Evolutionary conservation across 169 alveolate genomes (phyloP), one percentile per base, ranked within the genome.

Genomic region (Blepharisma undulans): DNA sequence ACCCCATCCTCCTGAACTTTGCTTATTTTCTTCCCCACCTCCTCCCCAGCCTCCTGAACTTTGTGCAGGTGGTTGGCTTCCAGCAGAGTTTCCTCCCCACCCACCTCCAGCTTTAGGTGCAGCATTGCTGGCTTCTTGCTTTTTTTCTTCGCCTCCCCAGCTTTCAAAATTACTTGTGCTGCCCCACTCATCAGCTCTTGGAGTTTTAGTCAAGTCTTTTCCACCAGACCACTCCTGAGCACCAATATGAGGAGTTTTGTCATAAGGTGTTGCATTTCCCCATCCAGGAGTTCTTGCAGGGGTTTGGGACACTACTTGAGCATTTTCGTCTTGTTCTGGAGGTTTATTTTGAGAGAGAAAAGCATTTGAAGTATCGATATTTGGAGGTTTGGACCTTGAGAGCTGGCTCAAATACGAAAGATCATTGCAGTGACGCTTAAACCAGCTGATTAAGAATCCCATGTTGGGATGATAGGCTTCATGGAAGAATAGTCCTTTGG

Each of bases 401-500:
- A 94, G 92, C 59, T 85, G 90, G 72, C 81, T 93, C 61, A 88
- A 85, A 81, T 96, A 96, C 25, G 80, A 92, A 76, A 89, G 92
- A 61, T 87, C 81, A 12, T 89, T 78, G 92, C 76, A 96, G 84
- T 96, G 93, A n/a, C 90, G 91, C 89, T 96, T 96, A 91, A 96
- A 96, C 92, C 85, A 96, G 76, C 76, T 89, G 4, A 95, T 92
- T 72, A 96, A 89, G 74, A 61, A 79, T 29, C 92, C 90, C 61
- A 95, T 72, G 8, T 94, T 89, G 21, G 86, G 19, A 79, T 89
- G 94, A 72, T 71, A 91, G 32, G 87, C 81, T 74, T 96, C 96
- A 91, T 96, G 98, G 95, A 96, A 96, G 76, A 82, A 94, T 72
- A 93, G 92, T n/a, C 98, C 98, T 84, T 90, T 90, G 29, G 96